phyloP scores from a whole-genome alignment of 2,329 filamentous ascomycete genomes.

The Trichocomaceae sp. region DNA sequence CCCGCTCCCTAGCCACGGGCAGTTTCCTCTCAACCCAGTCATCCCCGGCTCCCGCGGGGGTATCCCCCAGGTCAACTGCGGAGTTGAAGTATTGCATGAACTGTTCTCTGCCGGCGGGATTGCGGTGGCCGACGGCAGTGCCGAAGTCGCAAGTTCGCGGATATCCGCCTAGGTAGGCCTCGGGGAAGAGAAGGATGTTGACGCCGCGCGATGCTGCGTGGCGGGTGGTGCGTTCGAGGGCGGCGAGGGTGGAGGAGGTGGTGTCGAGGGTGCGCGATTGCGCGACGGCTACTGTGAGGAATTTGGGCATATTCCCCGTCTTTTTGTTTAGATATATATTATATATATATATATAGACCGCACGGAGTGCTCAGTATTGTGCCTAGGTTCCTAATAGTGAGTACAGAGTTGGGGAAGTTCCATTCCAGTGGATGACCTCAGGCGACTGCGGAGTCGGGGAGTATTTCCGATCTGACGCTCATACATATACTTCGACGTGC shows the following conservation, averaged over 20 bases:
- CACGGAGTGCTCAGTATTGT: no score
- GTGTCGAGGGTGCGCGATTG: conserved; percentile 41
- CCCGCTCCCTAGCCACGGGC: conserved; percentile 44
- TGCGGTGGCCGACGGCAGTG: conserved; percentile 63
- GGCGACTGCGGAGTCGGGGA: no score
- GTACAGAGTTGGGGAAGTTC: no score
- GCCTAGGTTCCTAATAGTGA: no score
- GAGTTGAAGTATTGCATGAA: conserved; percentile 72
- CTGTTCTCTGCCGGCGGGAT: conserved; percentile 66
- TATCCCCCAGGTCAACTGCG: conserved; percentile 80
- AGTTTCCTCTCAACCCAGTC: conserved; percentile 63
- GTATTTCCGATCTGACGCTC: no score
- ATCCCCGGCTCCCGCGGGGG: conserved; percentile 60
- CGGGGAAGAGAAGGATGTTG: conserved; percentile 77
- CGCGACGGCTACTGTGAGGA: conserved; percentile 40
- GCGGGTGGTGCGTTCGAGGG: conserved; percentile 57
- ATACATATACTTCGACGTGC: no score
- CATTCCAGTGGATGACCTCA: no score
- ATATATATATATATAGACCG: no score
- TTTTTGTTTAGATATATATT: no score
- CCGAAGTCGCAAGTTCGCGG: conserved; percentile 77
- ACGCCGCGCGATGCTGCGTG: conserved; percentile 55
- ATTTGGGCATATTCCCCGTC: conserved; percentile 35
- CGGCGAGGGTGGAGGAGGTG: conserved; percentile 54
- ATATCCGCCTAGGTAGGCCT: conserved; percentile 88